Percentiles rank a stretch among this genome's conserved stretches.
phyloP scores from a whole-genome alignment of 345 rosid genomes.

The Mercurialis annua region DNA sequence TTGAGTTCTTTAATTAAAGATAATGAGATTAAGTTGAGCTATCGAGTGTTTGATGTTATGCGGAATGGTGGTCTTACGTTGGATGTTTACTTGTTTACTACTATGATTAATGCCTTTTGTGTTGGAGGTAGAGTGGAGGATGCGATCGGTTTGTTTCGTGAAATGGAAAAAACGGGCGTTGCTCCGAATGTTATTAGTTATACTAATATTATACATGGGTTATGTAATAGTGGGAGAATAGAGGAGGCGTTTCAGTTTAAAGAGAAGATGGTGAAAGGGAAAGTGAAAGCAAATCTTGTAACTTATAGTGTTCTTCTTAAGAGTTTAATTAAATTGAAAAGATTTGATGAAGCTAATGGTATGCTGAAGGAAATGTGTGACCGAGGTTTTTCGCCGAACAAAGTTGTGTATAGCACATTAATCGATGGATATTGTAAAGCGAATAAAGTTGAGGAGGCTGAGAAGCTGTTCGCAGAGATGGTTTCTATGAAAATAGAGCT shows the following conservation, averaged over 20 bases:
- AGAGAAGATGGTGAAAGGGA: constrained; percentile 48
- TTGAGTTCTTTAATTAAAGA: constrained; percentile 59
- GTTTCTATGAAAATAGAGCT: constrained; percentile 39
- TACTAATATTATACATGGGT: constrained; percentile 65
- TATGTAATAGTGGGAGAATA: constrained; percentile 57
- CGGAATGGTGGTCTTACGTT: constrained; percentile 39
- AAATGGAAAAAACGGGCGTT: constrained; percentile 53
- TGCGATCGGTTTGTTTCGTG: constrained; percentile 44
- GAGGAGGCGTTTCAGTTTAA: constrained; percentile 55
- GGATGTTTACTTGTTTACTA: constrained; percentile 68
- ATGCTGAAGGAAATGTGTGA: constrained; percentile 56
- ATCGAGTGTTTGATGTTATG: constrained; percentile 46
- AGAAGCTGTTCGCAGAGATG: constrained; percentile 55
- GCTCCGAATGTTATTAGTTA: constrained; percentile 64
- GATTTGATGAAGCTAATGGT: constrained; percentile 53
- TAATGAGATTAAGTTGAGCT: constrained; percentile 48
- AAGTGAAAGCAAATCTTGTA: constrained; percentile 51
- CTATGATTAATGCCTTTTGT: constrained; percentile 56
- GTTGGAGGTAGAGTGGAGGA: constrained; percentile 54
- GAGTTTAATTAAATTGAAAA: constrained; percentile 56
- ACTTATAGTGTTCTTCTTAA: constrained; percentile 67
- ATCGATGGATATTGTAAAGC: constrained; percentile 70
- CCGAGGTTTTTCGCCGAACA: constrained; percentile 54
- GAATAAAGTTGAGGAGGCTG: constrained; percentile 57
- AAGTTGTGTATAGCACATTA: constrained; percentile 62